Evolutionary conservation across 352 stramenopile genomes (phyloP), one percentile per base, ranked within the genome.

Genomic region (Phytophthora idaei): DNA sequence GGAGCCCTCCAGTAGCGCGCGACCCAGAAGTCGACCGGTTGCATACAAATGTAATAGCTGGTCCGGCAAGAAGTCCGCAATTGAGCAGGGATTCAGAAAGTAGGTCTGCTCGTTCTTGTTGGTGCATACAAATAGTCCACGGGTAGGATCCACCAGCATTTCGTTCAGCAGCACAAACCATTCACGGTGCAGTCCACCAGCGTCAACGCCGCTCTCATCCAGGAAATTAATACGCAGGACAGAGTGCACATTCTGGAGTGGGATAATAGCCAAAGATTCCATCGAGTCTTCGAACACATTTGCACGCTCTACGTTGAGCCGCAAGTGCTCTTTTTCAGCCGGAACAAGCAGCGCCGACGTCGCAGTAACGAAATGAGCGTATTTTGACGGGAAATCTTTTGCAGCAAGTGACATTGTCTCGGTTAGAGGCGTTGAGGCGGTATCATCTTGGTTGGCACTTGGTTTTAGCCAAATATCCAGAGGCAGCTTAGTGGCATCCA

Each of bases 1-100:
- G 42, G 98, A 93, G 34, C 89, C 80, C 71, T 98, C 95, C 5
- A 85, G 57, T 31, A 83, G 28, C 6, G 76, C 67, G 9, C 74
- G 65, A 39, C 76, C 76, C 12, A 89, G 47, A 2, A 86, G 47
- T 21, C 77, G 69, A 32, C 77, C 78, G 12, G 67, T 28, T 3
- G 70, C 67, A 34, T 72, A 71, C 48, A 74, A 62, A 50, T 76
- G 54, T 5, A 67, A 21, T 25, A 82, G 28, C 29, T 84, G 74
- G 21, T 74, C 57, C 21, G 73, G 64, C 9, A 61, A 64, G 29
- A 69, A 49, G 34, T 72, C 49, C n/a, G 55, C 52, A 25, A 36
- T 45, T 27, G 67, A 78, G 48, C 74, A 66, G 27, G 74, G 65
- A 42, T 73, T 79, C 41, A 87, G 54, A 42, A 68, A 77, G 46